Percentiles rank a stretch among this genome's conserved stretches.
phyloP scores from a whole-genome alignment of 2,329 filamentous ascomycete species.

The Westerdykella aurantiaca region DNA sequence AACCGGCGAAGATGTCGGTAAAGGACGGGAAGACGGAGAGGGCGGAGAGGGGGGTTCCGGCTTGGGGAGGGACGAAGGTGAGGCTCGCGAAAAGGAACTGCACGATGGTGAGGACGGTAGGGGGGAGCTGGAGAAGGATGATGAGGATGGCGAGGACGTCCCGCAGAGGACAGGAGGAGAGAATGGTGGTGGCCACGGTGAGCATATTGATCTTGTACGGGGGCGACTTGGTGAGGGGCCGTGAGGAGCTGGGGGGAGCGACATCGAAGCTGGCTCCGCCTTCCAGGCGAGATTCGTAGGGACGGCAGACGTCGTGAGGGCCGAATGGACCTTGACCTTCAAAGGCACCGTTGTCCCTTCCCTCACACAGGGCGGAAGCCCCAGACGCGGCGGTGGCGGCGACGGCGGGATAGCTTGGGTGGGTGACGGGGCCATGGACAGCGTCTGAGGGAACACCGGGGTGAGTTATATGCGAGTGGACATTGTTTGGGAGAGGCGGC shows the following conservation, averaged over 20 bases:
- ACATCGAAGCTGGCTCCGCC: conserved; percentile 31
- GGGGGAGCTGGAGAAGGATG: conserved; percentile 86
- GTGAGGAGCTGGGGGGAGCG: conserved; percentile 37
- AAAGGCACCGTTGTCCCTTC: conserved; percentile 35
- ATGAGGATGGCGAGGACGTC: conserved; percentile 97
- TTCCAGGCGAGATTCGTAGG: conserved; percentile 15
- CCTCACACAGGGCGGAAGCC: conserved; percentile 5
- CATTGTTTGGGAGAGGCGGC: conserved; percentile 36
- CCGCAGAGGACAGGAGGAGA: conserved; percentile 82
- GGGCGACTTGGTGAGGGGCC: conserved; percentile 58
- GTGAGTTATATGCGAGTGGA: conserved; percentile 33
- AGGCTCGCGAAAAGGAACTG: conserved; percentile 89
- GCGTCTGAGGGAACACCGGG: conserved; percentile 3
- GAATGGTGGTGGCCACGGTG: conserved; percentile 75
- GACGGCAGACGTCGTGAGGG: conserved; percentile 32
- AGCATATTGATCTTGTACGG: conserved; percentile 62
- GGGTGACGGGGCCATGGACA: conserved; percentile 6
- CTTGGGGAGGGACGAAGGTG: conserved; percentile 77
- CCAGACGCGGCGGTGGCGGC: conserved; percentile 6
- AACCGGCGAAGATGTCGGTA: conserved; percentile 85
- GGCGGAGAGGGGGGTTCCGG: conserved; percentile 68
- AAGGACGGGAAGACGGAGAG: conserved; percentile 71
- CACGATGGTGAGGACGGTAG: conserved; percentile 78
- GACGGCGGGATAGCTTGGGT: conserved; percentile 3
- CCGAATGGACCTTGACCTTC: conserved; percentile 38